Evolutionary conservation across 1,139 yeast genomes (phyloP).

Genomic region (Hanseniaspora sp.): DNA sequence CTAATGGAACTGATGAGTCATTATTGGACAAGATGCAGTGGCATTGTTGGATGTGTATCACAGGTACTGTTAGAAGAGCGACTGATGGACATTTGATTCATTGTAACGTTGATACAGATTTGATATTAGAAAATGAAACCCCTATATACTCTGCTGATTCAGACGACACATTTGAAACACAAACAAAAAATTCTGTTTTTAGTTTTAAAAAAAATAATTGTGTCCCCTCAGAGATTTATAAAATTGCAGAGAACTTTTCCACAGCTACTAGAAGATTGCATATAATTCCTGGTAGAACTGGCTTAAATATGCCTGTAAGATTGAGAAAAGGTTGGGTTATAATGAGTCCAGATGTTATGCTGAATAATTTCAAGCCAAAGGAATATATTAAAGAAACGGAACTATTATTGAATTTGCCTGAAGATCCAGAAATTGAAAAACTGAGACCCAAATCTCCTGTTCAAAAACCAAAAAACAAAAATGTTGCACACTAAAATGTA

Average conservation of each 20-base stretch:
- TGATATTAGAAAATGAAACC: conserved; percentile 46
- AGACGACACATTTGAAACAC: conserved; percentile 16
- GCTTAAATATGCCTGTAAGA: conserved; percentile 51
- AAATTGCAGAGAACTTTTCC: conserved; percentile 81
- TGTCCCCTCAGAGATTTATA: conserved; percentile 69
- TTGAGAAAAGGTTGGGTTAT: conserved; percentile 86
- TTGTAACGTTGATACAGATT: conserved; percentile 84
- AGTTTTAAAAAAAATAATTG: conserved; percentile 27
- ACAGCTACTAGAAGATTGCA: conserved; percentile 73
- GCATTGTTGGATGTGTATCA: conserved; percentile 97
- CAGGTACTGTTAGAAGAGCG: conserved; percentile 83
- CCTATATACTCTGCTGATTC: background rate
- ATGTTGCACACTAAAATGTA: background rate
- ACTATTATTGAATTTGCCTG: conserved; percentile 42
- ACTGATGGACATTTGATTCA: conserved; percentile 76
- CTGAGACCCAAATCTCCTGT: conserved; percentile 76
- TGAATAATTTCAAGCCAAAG: conserved; percentile 54
- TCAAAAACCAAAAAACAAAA: conserved; percentile 20
- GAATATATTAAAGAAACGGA: conserved; percentile 37
- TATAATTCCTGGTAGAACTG: conserved; percentile 63
- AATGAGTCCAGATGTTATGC: conserved; percentile 68
- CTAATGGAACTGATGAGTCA: conserved; percentile 35
- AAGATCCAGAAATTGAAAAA: conserved; percentile 59
- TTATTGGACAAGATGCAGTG: conserved; percentile 51
- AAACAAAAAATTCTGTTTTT: background rate